Conservation (phyloP, 331 rosid species). For the Dryas integrifolia region DNA sequence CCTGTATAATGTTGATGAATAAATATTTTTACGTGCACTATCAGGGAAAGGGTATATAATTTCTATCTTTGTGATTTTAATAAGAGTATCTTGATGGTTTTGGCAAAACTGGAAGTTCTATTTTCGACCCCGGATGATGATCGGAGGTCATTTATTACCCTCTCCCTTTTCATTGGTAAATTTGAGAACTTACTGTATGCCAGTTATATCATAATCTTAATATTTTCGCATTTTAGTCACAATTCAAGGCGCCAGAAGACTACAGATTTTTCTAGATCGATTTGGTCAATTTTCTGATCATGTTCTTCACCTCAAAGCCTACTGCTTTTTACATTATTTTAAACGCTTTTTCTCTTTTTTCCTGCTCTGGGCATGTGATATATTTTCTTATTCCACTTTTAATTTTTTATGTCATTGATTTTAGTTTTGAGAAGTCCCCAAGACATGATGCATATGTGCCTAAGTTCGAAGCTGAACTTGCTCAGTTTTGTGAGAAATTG, state of each 20-base stretch:
- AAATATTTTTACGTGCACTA: neutral
- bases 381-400: constrained; percentile 9
- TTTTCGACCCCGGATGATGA: constrained; percentile 2
- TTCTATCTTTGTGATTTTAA: neutral
- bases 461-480: constrained; percentile 90
- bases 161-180: neutral
- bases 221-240: neutral
- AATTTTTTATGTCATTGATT: constrained; percentile 23
- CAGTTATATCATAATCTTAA: neutral
- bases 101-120: neutral
- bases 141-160: neutral
- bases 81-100: neutral
- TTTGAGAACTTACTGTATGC: neutral
- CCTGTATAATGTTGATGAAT: neutral
- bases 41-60: neutral
- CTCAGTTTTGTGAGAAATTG: constrained; percentile 94
- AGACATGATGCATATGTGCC: constrained; percentile 79
- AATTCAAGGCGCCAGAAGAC: neutral
- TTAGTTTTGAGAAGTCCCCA: constrained; percentile 90
- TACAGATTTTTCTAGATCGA: neutral
- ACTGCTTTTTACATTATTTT: neutral
- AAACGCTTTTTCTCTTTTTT: neutral
- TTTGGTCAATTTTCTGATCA: neutral
- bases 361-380: neutral
- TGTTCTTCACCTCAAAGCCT: neutral